phyloP scores from a whole-genome alignment of 2,329 filamentous ascomycete species.

The Endoconidiophora laricicola region DNA sequence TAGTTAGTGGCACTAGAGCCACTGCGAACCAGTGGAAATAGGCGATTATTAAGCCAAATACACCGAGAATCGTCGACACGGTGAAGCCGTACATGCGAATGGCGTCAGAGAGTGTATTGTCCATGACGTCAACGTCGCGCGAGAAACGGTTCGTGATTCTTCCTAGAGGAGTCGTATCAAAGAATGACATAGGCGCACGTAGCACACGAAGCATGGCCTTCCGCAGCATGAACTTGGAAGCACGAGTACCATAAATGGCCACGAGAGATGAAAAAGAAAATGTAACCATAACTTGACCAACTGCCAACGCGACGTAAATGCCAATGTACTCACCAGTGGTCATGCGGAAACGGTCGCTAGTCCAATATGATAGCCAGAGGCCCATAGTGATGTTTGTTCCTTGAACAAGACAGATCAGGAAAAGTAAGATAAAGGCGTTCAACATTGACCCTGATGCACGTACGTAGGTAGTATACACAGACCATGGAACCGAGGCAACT shows the following conservation, averaged over 20 bases:
- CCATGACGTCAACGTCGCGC: constrained; percentile 90
- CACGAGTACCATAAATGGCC: constrained; percentile 61
- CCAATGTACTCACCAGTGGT: constrained; percentile 56
- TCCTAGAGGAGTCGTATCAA: constrained; percentile 89
- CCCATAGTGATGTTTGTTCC: constrained; percentile 75
- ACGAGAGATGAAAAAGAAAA: constrained; percentile 68
- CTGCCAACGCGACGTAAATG: constrained; percentile 54
- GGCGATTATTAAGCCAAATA: constrained; percentile 83
- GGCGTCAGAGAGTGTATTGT: constrained; percentile 75
- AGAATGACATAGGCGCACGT: constrained; percentile 73
- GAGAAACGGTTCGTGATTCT: constrained; percentile 95
- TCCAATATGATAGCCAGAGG: constrained; percentile 92
- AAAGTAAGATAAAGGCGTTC: constrained; percentile 46
- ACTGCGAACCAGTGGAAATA: constrained; percentile 79
- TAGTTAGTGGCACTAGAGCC: constrained; percentile 45
- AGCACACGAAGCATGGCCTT: constrained; percentile 62
- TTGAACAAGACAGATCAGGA: constrained; percentile 55
- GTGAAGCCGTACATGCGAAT: constrained; percentile 89
- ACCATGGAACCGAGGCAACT: constrained; percentile 61
- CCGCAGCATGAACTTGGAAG: constrained; percentile 68
- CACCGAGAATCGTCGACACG: constrained; percentile 61
- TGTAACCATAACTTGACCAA: constrained; percentile 53
- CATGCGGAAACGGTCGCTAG: constrained; percentile 56
- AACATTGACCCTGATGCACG: constrained; percentile 54
- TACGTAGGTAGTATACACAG: constrained; percentile 64